phyloP scores from a whole-genome alignment of 2,329 filamentous ascomycete species.

The Neobulgaria alba region DNA sequence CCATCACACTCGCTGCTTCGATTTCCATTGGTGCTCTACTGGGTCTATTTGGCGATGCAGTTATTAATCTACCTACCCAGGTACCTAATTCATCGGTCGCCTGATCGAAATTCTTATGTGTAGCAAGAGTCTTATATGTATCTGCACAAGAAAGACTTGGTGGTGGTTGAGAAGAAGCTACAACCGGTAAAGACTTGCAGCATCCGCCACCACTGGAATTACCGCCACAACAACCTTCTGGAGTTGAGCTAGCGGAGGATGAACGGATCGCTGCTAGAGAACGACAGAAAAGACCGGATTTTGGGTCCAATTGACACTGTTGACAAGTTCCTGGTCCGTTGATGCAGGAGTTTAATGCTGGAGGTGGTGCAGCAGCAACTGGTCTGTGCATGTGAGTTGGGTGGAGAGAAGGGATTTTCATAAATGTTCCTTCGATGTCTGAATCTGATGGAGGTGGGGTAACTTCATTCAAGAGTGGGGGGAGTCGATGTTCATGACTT shows the following conservation, averaged over 20 bases:
- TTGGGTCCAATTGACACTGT: conserved; percentile 69
- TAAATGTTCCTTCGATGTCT: conserved; percentile 47
- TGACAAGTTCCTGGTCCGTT: conserved; percentile 72
- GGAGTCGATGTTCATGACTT: conserved; percentile 27
- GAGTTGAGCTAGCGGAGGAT: conserved; percentile 26
- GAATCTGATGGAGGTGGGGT: conserved; percentile 44
- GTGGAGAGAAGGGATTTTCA: conserved; percentile 46
- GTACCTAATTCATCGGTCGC: conserved; percentile 66
- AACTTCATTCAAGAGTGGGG: conserved; percentile 39
- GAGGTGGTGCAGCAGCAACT: conserved; percentile 11
- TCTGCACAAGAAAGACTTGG: conserved; percentile 63
- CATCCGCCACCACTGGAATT: conserved; percentile 52
- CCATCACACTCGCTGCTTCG: conserved; percentile 78
- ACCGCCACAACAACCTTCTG: conserved; percentile 55
- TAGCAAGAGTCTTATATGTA: conserved; percentile 69
- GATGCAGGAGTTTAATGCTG: conserved; percentile 25
- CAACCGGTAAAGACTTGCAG: conserved; percentile 39
- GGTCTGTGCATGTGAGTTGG: conserved; percentile 28
- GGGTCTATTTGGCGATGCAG: conserved; percentile 36
- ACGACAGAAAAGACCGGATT: conserved; percentile 75
- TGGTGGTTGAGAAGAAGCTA: conserved; percentile 21
- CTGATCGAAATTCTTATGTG: conserved; percentile 66
- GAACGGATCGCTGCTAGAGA: conserved; percentile 57
- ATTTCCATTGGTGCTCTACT: conserved; percentile 59
- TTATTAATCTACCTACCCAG: conserved; percentile 67